Percentiles rank a stretch among this genome's conserved stretches.
Conservation (phyloP, 495 filamentous ascomycete genomes). For the Xylaria acuta region DNA sequence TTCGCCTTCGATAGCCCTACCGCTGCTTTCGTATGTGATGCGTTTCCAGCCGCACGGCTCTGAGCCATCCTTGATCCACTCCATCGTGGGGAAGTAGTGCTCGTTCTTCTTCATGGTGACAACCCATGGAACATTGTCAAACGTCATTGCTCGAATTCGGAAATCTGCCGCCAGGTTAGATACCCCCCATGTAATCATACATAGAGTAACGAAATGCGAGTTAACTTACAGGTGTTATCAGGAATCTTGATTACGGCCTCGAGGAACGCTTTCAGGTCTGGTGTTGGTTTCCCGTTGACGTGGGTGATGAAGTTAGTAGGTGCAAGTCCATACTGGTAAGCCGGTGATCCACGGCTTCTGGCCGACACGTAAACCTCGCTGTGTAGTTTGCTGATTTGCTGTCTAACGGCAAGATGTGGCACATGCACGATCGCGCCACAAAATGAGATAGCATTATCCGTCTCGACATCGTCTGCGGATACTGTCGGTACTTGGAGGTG, state of each 20-base stretch:
- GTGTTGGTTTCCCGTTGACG: slow-evolving; percentile 86
- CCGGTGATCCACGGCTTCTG: slow-evolving; percentile 79
- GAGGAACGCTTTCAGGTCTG: slow-evolving; percentile 80
- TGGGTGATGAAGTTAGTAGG: slow-evolving; percentile 97
- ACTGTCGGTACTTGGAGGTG: slow-evolving; percentile 82
- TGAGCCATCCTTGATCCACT: slow-evolving; percentile 76
- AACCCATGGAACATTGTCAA: slow-evolving; percentile 97
- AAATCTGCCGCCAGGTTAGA: slow-evolving; percentile 65
- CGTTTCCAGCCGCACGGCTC: slow-evolving; percentile 71
- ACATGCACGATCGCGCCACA: slow-evolving; percentile 93
- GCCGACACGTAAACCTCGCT: slow-evolving; percentile 96
- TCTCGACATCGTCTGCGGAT: slow-evolving; percentile 88
- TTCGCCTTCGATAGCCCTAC: slow-evolving; percentile 58
- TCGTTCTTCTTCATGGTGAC: slow-evolving; percentile 99
- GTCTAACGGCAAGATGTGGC: slow-evolving; percentile 93
- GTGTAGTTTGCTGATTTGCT: slow-evolving; percentile 96
- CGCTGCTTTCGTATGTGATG: slow-evolving; percentile 68
- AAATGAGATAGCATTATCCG: slow-evolving; percentile 87
- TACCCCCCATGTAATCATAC: slow-evolving; percentile 2
- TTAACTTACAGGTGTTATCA: slow-evolving; percentile 81
- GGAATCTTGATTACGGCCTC: slow-evolving; percentile 81
- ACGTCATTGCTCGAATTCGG: slow-evolving; percentile 90
- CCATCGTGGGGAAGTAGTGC: slow-evolving; percentile 94
- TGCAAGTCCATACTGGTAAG: slow-evolving; percentile 90
- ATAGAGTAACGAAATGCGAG: slow-evolving; percentile 5